Conservation (phyloP, 164 flowering plant species). For the Liquidambar formosana region DNA sequence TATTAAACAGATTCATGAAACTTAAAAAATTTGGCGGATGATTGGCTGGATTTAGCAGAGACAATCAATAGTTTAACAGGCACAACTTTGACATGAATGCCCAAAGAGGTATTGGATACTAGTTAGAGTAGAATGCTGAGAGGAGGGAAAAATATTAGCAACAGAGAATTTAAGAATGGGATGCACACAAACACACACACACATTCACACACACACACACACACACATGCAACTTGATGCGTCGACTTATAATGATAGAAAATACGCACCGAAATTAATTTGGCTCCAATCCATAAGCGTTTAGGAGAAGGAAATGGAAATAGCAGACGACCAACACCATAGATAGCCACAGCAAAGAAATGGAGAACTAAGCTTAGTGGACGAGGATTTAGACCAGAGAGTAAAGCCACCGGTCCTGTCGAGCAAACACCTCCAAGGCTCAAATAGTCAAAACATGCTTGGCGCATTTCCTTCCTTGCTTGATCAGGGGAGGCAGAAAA, state of each 20-base stretch:
- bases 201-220: too few relatives aligned
- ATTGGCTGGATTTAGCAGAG: too few relatives aligned
- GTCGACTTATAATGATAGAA: not conserved
- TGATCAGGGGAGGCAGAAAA: conserved; percentile 50
- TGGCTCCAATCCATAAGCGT: conserved; percentile 43
- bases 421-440: conserved; percentile 56
- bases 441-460: conserved; percentile 57
- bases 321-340: conserved; percentile 47
- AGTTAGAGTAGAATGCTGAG: too few relatives aligned
- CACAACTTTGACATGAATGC: too few relatives aligned
- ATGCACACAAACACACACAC: too few relatives aligned
- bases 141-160: not conserved
- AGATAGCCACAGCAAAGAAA: conserved; percentile 51
- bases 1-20: too few relatives aligned
- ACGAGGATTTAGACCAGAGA: conserved; percentile 64
- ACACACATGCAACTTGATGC: too few relatives aligned
- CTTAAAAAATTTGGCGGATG: too few relatives aligned
- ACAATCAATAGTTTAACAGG: too few relatives aligned
- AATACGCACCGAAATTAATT: conserved; percentile 36
- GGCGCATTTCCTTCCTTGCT: conserved; percentile 58
- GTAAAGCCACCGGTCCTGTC: conserved; percentile 51
- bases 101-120: too few relatives aligned
- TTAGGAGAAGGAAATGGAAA: conserved; percentile 49
- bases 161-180: too few relatives aligned
- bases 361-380: conserved; percentile 60